A percentile compares a stretch with the other conserved stretches of the same genome.
Evolutionary conservation across 805 yeast species (phyloP).

Genomic region (Metschnikowia cerradonensis): DNA sequence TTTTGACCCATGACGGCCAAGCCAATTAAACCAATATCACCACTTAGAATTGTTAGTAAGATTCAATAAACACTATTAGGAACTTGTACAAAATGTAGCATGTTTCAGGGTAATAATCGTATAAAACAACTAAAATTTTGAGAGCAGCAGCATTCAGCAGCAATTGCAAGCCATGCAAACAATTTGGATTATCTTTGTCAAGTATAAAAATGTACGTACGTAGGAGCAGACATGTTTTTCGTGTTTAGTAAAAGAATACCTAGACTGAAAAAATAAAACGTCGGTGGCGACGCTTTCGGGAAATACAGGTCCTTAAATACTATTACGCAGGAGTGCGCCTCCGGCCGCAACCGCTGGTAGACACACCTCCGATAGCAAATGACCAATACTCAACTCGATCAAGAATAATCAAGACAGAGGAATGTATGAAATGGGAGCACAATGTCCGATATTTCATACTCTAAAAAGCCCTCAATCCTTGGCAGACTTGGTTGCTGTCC

Average conservation of each 20-base stretch:
- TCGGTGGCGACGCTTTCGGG: constrained; percentile 10
- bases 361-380: constrained; percentile 4
- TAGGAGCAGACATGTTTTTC: constrained; percentile 39
- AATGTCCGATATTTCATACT: background rate
- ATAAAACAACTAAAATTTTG: background rate
- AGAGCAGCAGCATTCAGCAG: background rate
- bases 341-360: constrained; percentile 5
- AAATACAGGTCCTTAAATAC: constrained; percentile 11
- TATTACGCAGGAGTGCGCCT: constrained; percentile 14
- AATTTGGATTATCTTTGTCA: too few relatives aligned
- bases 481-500: background rate
- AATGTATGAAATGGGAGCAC: background rate
- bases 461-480: background rate
- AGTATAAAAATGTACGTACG: constrained; percentile 28
- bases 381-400: background rate
- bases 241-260: constrained; percentile 3
- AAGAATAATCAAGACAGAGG: background rate
- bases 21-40: constrained; percentile 98
- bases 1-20: constrained; percentile 99
- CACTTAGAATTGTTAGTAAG: constrained; percentile 42
- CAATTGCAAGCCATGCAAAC: background rate
- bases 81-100: background rate
- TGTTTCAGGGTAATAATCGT: background rate
- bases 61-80: too few relatives aligned
- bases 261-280: constrained; percentile 5